Base-by-base conservation (phyloP, 2,329 filamentous ascomycete species). In the Ceratocystis alfenasii region DNA sequence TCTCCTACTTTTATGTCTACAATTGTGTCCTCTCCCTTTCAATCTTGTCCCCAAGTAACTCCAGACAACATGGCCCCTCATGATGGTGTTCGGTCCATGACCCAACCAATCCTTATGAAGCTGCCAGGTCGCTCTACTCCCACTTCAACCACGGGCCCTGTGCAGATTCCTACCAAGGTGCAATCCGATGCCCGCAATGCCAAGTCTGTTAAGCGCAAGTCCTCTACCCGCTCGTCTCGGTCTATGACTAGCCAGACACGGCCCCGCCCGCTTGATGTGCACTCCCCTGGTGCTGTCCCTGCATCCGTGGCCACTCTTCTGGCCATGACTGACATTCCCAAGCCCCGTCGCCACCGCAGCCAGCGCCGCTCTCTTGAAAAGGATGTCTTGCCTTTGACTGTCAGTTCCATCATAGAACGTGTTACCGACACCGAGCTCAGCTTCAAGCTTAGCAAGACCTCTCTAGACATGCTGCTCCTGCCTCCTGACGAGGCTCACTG, bases 301-400 rank as follows among this genome's bases (percentile, higher is more conserved):
- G 79, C 83, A 0, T 84, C 83, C 0, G 79, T 87, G 33, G 83
- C 83, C 5, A 82, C 83, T 12, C 75, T 87, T 33, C 76, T 87
- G 44, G 84, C 84, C 41, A 77, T 84, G 64, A 87, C 84, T 36
- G 80, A 78, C 68, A 87, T 87, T 62, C 84, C 82, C 2, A 77
- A 69, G 73, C 79, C 62, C 74, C 78, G 69, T 30, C 63, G 66
- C 17, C 36, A 33, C 28, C 48, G 66, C n/a, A 63, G 48, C 41
- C 46, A 50, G 48, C 80, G 80, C 12, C 78, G 80, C 59, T 78
- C 81, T 8, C 81, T 78, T 6, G 82, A 84, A 71, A 85, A 86
- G 73, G 28, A 57, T 22, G 15, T 15, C 41, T n/a, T 64, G 41
- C 65, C 59, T 22, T 60, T 67, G 63, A 67, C 63, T 44, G 66